Conservation (phyloP, 192 early-diverging fungal species). For the Coemansia sp. region DNA sequence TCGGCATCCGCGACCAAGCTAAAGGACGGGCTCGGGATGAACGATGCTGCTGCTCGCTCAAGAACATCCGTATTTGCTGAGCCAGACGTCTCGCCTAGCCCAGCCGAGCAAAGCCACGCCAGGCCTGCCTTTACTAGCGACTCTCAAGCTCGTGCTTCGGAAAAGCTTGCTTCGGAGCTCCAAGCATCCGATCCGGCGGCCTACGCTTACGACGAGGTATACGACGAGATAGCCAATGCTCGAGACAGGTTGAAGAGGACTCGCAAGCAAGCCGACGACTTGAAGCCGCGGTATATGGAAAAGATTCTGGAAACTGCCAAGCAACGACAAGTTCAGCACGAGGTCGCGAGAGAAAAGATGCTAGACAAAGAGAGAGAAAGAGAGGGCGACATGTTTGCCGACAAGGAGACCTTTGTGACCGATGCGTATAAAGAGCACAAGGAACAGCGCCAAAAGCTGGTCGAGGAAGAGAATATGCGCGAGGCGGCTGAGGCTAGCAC, state of each 20-base stretch:
- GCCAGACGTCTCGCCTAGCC: background rate
- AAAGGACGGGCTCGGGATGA: background rate
- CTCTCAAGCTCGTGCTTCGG: constrained; percentile 13
- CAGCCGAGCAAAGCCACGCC: background rate
- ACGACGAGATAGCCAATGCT: constrained; percentile 25
- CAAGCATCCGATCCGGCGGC: constrained; percentile 27
- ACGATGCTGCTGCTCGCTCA: background rate
- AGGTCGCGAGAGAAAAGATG: constrained; percentile 34
- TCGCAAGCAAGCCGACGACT: constrained; percentile 15
- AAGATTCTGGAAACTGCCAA: constrained; percentile 44
- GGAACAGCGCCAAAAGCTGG: constrained; percentile 30
- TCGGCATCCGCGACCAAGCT: background rate
- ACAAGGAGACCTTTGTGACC: constrained; percentile 51
- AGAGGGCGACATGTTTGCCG: constrained; percentile 38
- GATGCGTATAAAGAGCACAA: constrained; percentile 43
- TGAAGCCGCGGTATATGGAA: constrained; percentile 49
- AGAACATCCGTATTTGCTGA: constrained; percentile 26
- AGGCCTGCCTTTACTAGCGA: constrained; percentile 5
- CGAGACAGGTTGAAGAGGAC: constrained; percentile 11
- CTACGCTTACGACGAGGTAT: constrained; percentile 50
- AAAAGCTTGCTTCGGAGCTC: constrained; percentile 16
- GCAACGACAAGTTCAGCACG: constrained; percentile 41
- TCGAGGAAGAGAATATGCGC: constrained; percentile 32
- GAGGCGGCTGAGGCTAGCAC: constrained; percentile 10
- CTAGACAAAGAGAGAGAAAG: constrained; percentile 40